Evolutionary conservation across 2,329 filamentous ascomycete species (phyloP), one percentile per base, ranked within the genome.

Genomic region (Exophiala dermatitidis): DNA sequence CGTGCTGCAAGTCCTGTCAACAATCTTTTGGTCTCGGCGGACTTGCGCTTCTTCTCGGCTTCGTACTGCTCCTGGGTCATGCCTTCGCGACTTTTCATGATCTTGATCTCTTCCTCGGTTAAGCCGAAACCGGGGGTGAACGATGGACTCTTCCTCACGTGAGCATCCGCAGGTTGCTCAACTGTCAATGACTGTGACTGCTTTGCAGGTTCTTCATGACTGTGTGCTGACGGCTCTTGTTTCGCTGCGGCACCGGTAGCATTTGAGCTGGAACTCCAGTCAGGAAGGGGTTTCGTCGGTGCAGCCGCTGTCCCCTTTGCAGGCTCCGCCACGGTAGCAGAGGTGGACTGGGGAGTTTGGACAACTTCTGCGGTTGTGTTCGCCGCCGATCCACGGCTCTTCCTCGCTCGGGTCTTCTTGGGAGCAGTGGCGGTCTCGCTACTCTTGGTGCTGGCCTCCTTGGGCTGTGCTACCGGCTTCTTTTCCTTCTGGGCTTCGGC

Each of bases 1-100:
- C 49, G 48, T 9, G 47, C 43, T 12, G 46, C 49, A 38, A 41
- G 46, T 28, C 9, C 43, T 46, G 52, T 46, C 28, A 19, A 19
- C 19, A 19, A 19, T 19, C 29, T 46, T 19, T 38, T 54, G 32
- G 42, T 47, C 29, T 49, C 41, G 41, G 44, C 45, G 3, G 46
- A 49, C 9, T 52, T 46, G 10, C 50, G 52, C 41, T 50, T 54
- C 43, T 61, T 61, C 8, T 56, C 48, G 4, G 50, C 52, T 51
- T 50, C 52, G 28, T 53, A 54, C 44, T 61, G 46, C 44, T 59
- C 52, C 32, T 58, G 49, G 26, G 59, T 61, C 54, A 58, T 49
- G 26, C 40, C 48, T 46, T 51, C 46, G 19, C 57, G 52, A 36
- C 52, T 56, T 51, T 60, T 50, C 50, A 60, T 41, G 31, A 48